phyloP scores from a whole-genome alignment of 2,329 filamentous ascomycete genomes.

The Fusarium duplospermum region DNA sequence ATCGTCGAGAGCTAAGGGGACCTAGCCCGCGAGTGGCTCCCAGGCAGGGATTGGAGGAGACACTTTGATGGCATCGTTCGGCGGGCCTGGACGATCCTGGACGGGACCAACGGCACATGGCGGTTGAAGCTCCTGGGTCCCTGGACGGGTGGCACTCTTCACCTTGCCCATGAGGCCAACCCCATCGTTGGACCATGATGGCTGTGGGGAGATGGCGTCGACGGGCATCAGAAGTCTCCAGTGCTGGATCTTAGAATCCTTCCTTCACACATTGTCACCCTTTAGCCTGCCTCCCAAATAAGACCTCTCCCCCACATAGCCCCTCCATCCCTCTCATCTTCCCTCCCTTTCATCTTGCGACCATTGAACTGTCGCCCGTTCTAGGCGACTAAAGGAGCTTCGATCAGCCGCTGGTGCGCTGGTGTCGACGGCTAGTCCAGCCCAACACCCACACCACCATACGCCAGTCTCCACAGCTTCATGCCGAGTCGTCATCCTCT shows the following conservation, averaged over 20 bases:
- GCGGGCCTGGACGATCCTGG: slow-evolving; percentile 32
- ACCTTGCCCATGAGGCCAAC: slow-evolving; percentile 39
- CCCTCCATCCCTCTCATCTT: slow-evolving; percentile 47
- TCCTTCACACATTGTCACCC: slow-evolving; percentile 40
- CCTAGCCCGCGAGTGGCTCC: slow-evolving; percentile 22
- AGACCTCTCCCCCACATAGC: slow-evolving; percentile 46
- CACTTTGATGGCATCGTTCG: slow-evolving; percentile 30
- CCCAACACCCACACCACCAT: slow-evolving; percentile 43
- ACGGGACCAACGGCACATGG: slow-evolving; percentile 41
- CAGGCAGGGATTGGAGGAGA: slow-evolving; percentile 30
- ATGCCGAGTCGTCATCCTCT: slow-evolving; percentile 37
- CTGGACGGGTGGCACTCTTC: slow-evolving; percentile 21
- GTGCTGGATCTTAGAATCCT: slow-evolving; percentile 42
- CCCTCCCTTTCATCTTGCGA: slow-evolving; percentile 39
- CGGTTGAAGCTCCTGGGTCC: slow-evolving; percentile 22
- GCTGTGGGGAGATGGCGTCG: slow-evolving; percentile 44
- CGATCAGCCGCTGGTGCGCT: slow-evolving; percentile 46
- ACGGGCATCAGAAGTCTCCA: slow-evolving; percentile 36
- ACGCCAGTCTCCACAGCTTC: slow-evolving; percentile 43
- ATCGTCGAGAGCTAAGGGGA: slow-evolving; percentile 33
- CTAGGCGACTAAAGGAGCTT: slow-evolving; percentile 42
- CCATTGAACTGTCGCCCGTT: slow-evolving; percentile 40
- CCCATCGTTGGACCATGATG: slow-evolving; percentile 36
- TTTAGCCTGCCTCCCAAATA: slow-evolving; percentile 44
- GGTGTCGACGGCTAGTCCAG: slow-evolving; percentile 43